Evolutionary conservation across 225 moss, liverwort and hornwort species (phyloP).

Genomic region (Sphagnum contortum): DNA sequence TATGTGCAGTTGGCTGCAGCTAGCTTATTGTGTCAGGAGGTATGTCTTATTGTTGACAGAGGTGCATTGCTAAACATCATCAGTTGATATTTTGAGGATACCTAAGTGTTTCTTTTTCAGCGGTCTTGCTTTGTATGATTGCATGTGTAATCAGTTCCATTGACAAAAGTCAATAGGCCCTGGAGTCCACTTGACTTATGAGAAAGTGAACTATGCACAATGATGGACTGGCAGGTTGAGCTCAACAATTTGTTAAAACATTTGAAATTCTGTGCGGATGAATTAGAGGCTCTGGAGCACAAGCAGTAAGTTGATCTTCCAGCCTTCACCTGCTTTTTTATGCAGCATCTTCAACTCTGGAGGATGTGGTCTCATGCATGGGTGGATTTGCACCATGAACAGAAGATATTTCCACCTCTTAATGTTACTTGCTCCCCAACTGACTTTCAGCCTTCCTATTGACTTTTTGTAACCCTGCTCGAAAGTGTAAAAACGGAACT

Average conservation of each 20-base stretch:
- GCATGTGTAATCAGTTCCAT: too few species aligned
- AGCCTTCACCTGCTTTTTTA: neutral
- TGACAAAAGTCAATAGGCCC: too few species aligned
- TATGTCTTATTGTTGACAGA: conserved; percentile 1
- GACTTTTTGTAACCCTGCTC: too few species aligned
- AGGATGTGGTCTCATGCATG: neutral
- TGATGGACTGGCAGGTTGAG: conserved; percentile 22
- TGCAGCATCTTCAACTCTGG: neutral
- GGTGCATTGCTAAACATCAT: neutral
- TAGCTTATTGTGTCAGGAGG: conserved; percentile 29
- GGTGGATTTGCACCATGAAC: too few species aligned
- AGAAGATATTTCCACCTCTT: too few species aligned
- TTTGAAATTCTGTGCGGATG: conserved; percentile 30
- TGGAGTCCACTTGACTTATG: too few species aligned
- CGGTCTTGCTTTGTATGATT: too few species aligned
- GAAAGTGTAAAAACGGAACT: too few species aligned
- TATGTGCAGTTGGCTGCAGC: conserved; percentile 36
- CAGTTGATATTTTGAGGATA: neutral
- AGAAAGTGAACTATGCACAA: too few species aligned
- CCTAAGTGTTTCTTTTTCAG: too few species aligned
- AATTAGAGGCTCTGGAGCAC: conserved; percentile 27
- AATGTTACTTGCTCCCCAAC: too few species aligned
- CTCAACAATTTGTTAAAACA: conserved; percentile 16
- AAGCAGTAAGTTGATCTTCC: conserved; percentile 20
- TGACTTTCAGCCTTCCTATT: too few species aligned